Evolutionary conservation across 371 early-diverging fungal genomes (phyloP).

Genomic region (Batkoa obscura): DNA sequence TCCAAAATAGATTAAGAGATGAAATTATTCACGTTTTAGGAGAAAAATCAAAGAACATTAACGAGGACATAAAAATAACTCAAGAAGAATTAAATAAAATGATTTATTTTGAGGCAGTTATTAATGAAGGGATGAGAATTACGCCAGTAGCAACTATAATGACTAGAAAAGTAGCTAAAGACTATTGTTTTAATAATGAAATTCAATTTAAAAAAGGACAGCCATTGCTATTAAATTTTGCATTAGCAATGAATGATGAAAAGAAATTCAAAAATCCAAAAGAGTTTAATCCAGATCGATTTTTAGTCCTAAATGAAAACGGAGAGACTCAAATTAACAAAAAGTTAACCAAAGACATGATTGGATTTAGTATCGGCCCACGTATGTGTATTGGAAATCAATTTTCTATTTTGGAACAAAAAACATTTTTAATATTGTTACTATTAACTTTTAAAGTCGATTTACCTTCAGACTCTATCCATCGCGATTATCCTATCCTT

Average conservation of each 20-base stretch:
- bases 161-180: too few species aligned
- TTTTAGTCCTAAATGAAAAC: too few species aligned
- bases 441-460: background rate
- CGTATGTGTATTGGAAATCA: conserved; percentile 1
- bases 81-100: background rate
- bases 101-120: background rate
- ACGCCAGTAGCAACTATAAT: too few species aligned
- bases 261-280: too few species aligned
- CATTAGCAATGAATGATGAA: too few species aligned
- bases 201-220: too few species aligned
- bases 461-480: background rate
- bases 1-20: conserved; percentile 1
- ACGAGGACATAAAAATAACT: too few species aligned
- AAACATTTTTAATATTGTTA: background rate
- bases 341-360: background rate
- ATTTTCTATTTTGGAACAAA: background rate
- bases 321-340: background rate
- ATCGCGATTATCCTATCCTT: background rate
- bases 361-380: background rate
- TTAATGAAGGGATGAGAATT: background rate
- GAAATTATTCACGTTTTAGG: conserved; percentile 5
- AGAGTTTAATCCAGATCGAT: background rate
- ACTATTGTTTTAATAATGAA: too few species aligned
- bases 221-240: too few species aligned
- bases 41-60: too few species aligned